phyloP scores from a whole-genome alignment of 371 early-diverging fungal species.

The Circinella umbellata region DNA sequence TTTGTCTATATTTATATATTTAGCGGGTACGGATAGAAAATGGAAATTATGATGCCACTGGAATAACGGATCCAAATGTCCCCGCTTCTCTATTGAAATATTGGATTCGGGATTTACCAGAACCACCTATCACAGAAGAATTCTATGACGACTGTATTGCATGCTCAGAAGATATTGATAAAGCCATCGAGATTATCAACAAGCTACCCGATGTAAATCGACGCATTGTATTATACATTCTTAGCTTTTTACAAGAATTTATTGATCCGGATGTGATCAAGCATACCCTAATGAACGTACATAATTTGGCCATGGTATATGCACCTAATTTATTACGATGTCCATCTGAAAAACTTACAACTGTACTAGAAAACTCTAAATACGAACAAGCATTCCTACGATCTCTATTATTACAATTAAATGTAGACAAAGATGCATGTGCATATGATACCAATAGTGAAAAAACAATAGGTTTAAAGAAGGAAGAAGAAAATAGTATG shows the following conservation, averaged over 20 bases:
- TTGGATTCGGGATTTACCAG: conserved; percentile 93
- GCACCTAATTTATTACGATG: conserved; percentile 93
- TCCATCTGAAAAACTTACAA: conserved; percentile 76
- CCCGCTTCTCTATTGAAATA: conserved; percentile 91
- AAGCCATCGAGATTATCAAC: conserved; percentile 67
- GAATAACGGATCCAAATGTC: conserved; percentile 87
- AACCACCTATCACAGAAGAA: conserved; percentile 89
- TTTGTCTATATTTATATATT: conserved; percentile 2
- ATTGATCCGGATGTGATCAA: conserved; percentile 68
- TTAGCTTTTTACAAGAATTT: conserved; percentile 69
- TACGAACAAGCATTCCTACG: conserved; percentile 59
- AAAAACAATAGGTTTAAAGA: not conserved
- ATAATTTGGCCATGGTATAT: conserved; percentile 95
- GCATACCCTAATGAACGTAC: conserved; percentile 85
- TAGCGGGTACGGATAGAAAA: conserved; percentile 83
- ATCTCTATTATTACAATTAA: conserved; percentile 38
- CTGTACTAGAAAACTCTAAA: conserved; percentile 83
- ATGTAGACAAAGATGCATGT: conserved; percentile 32
- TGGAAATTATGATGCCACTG: conserved; percentile 71
- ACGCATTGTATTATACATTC: conserved; percentile 78
- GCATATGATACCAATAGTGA: conserved; percentile 19
- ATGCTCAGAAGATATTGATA: conserved; percentile 55
- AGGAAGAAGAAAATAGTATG: not conserved
- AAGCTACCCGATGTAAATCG: conserved; percentile 76
- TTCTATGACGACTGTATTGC: conserved; percentile 76